Percentiles rank a stretch among this genome's conserved stretches.
Evolutionary conservation across 352 stramenopile genomes (phyloP).

Genomic region (Phytophthora multivora): DNA sequence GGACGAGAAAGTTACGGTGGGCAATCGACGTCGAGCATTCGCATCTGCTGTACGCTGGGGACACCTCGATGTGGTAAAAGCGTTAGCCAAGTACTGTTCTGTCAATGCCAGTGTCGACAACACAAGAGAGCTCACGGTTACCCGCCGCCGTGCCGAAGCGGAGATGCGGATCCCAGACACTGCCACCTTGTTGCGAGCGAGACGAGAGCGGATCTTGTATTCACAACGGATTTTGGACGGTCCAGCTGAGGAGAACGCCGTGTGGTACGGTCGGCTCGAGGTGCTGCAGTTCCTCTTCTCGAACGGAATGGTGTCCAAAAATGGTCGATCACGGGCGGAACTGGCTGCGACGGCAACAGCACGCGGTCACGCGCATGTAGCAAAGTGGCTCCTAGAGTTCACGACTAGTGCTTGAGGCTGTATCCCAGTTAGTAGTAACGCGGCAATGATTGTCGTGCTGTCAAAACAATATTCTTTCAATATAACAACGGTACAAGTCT

Average conservation of each 20-base stretch:
- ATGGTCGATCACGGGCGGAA: conserved; percentile 27
- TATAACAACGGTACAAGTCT: conserved; percentile 26
- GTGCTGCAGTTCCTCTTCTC: conserved; percentile 38
- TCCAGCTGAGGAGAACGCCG: conserved; percentile 32
- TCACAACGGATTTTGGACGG: conserved; percentile 29
- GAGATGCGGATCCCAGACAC: conserved; percentile 7
- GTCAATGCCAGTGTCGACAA: conserved; percentile 10
- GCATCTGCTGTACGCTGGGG: conserved; percentile 37
- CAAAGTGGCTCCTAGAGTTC: conserved; percentile 31
- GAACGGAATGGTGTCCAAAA: conserved; percentile 28
- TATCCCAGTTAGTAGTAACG: not conserved
- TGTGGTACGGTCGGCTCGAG: conserved; percentile 35
- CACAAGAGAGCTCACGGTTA: conserved; percentile 8
- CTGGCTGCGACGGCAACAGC: conserved; percentile 24
- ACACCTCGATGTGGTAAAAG: conserved; percentile 33
- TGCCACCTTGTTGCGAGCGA: conserved; percentile 15
- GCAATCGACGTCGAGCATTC: conserved; percentile 30
- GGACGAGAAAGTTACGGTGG: conserved; percentile 19
- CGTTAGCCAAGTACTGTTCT: conserved; percentile 31
- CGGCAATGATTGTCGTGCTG: not conserved
- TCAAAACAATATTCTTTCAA: conserved; percentile 31
- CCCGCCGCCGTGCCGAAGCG: conserved; percentile 12
- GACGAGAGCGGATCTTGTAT: conserved; percentile 24
- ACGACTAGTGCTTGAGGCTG: conserved; percentile 11
- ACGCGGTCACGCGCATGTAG: conserved; percentile 17